Base-by-base conservation (phyloP, 2,329 filamentous ascomycete species). In the Neofusicoccum ribis region DNA sequence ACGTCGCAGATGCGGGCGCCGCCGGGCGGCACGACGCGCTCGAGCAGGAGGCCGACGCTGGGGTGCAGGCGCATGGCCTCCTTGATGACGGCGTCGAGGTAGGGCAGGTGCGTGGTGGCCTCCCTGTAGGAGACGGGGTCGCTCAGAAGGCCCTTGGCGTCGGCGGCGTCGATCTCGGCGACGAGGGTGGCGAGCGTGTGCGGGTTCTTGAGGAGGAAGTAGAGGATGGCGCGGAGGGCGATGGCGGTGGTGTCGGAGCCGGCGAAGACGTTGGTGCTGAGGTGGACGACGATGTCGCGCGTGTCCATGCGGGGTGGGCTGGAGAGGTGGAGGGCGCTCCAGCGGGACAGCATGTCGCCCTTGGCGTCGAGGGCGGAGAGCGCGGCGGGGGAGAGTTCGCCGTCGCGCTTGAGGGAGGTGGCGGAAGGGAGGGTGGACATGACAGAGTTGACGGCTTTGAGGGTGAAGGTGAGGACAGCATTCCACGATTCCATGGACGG, bases 61-160 rank as follows among this genome's bases (percentile, higher is more conserved):
- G 80, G 80, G 60, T 81, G 81, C 63, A 82, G 77, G 17, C 81
- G 76, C 1, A 83, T 70, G 1, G 76, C 79, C 69, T 83, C 81
- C 68, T 81, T 81, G 69, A 82, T 79, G 66, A 79, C 81, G 5
- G 81, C 81, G 64, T 80, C 77, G 5, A 82, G 72, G 68, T 82
- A 83, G 0, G 80, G 78, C 2, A 82, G 71, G 9, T 72, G 59
- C 9, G 62, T 23, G 11, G 72, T 56, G 4, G 63, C 69, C 4
- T 66, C 14, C 11, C 63, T 44, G 60, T 72, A 74, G n/a, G 67
- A 58, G 5, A 70, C 54, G 7, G 69, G 70, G 64, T 65, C 68
- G 4, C 51, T 66, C n/a, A 72, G 56, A 50, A 52, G 20, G 27
- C 68, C 63, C n/a, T 66, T n/a, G 12, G 69, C 62, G n/a, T 64